A percentile compares a stretch with the other conserved stretches of the same genome.
Conservation (phyloP, 1,139 yeast species). For the Candida pseudoviswanathii region DNA sequence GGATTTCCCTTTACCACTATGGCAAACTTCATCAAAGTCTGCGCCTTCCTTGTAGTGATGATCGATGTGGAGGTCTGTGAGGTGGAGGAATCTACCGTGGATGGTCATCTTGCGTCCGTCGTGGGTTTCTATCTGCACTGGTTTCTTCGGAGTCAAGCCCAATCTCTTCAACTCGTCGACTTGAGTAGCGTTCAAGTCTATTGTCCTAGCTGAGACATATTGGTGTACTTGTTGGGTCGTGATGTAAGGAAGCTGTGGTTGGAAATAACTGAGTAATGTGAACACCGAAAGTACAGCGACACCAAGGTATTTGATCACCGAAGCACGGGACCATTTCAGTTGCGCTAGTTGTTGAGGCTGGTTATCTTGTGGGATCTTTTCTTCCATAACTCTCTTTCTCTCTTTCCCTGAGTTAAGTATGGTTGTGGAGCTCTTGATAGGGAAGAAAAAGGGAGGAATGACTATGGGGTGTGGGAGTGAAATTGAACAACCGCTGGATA, state of each 20-base stretch:
- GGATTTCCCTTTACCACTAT: slow-evolving; percentile 54
- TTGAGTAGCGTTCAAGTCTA: slow-evolving; percentile 13
- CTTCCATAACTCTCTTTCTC: not conserved
- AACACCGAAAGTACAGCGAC: not conserved
- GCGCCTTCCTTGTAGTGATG: slow-evolving; percentile 62
- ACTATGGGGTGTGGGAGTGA: not conserved
- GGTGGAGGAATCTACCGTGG: slow-evolving; percentile 79
- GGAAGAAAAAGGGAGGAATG: too few relatives aligned
- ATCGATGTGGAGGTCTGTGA: slow-evolving; percentile 87
- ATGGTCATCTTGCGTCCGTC: slow-evolving; percentile 30
- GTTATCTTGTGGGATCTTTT: not conserved
- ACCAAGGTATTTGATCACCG: not conserved
- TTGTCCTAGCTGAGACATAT: slow-evolving; percentile 9
- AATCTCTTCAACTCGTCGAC: slow-evolving; percentile 14
- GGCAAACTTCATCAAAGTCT: slow-evolving; percentile 56
- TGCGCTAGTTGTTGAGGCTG: not conserved
- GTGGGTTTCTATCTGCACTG: slow-evolving; percentile 27
- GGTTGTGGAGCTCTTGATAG: too few relatives aligned
- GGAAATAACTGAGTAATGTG: not conserved
- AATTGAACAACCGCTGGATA: not conserved
- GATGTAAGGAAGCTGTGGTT: not conserved
- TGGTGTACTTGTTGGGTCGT: not conserved
- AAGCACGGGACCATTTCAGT: not conserved
- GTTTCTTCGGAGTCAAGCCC: slow-evolving; percentile 35
- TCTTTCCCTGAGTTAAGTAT: not conserved